A percentile compares a stretch with the other conserved stretches of the same genome.
Conservation (phyloP, 2,329 filamentous ascomycete genomes). For the Ophiostoma tasmaniense region DNA sequence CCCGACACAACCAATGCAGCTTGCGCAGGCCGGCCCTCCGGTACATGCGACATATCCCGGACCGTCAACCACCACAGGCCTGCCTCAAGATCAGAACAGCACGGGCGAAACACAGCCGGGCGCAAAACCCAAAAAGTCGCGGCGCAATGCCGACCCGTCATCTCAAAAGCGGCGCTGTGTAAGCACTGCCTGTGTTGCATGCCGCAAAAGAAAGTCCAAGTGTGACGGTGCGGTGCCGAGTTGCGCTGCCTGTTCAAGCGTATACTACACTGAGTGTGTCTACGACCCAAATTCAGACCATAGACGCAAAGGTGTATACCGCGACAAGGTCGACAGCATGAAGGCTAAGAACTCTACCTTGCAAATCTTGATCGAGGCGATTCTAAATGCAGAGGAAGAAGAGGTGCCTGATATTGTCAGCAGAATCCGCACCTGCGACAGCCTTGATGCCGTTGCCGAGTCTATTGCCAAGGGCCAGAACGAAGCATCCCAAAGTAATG, state of each 20-base stretch:
- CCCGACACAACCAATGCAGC: background rate
- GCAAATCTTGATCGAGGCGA: constrained; percentile 85
- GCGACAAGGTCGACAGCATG: constrained; percentile 80
- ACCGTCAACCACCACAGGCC: background rate
- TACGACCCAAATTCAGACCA: constrained; percentile 97
- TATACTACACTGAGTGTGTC: constrained; percentile 82
- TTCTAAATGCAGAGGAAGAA: constrained; percentile 83
- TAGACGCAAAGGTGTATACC: constrained; percentile 91
- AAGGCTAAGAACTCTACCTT: constrained; percentile 82
- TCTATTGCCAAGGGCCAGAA: constrained; percentile 37
- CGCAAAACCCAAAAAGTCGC: constrained; percentile 40
- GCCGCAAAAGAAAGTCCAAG: constrained; percentile 71
- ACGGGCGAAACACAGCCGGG: background rate
- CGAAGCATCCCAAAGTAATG: constrained; percentile 22
- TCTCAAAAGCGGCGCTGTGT: constrained; percentile 66
- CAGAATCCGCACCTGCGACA: constrained; percentile 80
- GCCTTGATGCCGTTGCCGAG: constrained; percentile 48
- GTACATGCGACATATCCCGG: background rate
- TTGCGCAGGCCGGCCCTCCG: background rate
- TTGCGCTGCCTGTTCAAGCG: constrained; percentile 91
- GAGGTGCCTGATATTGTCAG: constrained; percentile 74
- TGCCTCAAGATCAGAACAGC: background rate
- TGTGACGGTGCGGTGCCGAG: constrained; percentile 88
- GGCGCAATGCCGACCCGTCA: constrained; percentile 39
- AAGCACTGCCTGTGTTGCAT: constrained; percentile 77